These are phyloP conservation scores for Kalmanozyma brasiliensis DNA, from an alignment of 1,284 basidiomycete species.

Conservation along the genomic window DNA sequence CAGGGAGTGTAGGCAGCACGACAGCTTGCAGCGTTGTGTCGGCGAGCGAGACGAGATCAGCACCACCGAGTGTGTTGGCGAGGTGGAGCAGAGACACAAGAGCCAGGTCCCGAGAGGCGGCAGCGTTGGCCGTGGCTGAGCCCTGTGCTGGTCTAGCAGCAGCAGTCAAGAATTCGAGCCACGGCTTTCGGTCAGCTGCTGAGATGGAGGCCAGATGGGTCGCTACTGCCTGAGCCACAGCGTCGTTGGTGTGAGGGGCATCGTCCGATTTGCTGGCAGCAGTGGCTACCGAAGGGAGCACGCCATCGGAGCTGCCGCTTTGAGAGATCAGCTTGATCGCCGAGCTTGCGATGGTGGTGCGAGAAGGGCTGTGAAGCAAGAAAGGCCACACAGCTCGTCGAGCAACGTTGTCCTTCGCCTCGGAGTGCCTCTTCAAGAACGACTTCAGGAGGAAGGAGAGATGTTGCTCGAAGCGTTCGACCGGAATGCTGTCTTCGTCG, in stretches of 20 bases:
- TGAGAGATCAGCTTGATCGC: conserved; percentile 12
- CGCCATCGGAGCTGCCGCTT: conserved; percentile 9
- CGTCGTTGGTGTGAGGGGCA: conserved; percentile 22
- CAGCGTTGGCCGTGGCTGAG: conserved; percentile 1
- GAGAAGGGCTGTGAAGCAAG: conserved; percentile 23
- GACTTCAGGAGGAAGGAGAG: conserved; percentile 30
- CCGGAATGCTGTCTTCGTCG: conserved; percentile 14
- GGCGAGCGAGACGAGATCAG: conserved; percentile 21
- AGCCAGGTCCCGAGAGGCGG: conserved; percentile 37
- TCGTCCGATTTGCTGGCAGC: conserved; percentile 6
- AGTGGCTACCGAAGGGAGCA: conserved; percentile 13
- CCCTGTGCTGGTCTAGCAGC: conserved; percentile 6
- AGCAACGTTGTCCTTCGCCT: conserved; percentile 18
- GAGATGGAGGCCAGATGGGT: conserved; percentile 7
- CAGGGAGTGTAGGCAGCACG: conserved; percentile 16
- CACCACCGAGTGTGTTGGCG: conserved; percentile 7
- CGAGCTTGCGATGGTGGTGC: conserved; percentile 8
- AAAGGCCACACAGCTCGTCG: conserved; percentile 37
- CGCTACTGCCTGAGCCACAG: conserved; percentile 16
- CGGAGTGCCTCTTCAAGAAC: conserved; percentile 17
- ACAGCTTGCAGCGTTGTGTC: conserved; percentile 12
- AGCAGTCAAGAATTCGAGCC: conserved; percentile 26
- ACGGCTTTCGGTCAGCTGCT: conserved; percentile 8
- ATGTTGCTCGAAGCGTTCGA: conserved; percentile 37
- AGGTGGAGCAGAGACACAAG: conserved; percentile 32